Base-by-base conservation (phyloP, 495 filamentous ascomycete genomes). In the Penicillium diatomitis region DNA sequence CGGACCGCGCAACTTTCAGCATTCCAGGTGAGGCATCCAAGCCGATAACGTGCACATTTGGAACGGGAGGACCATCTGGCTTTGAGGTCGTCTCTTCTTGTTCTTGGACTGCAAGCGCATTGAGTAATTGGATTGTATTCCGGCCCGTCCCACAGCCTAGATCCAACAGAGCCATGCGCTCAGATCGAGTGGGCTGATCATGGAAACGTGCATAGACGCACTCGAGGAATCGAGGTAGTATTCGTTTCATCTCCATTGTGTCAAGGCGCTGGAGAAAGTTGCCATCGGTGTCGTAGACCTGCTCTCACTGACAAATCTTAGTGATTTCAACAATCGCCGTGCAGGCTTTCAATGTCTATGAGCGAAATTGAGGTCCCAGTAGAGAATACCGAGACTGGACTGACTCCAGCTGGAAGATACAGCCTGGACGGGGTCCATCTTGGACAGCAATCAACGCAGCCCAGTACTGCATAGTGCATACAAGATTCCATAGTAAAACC, bases 251-350 rank as follows among this genome's bases (percentile, higher is more conserved):
- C 58, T 83, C 75, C 35, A 77, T 57, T 32, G 77, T 78, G 57
- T 89, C 85, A 32, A 86, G 69, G 4, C 75, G 74, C 67, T 88
- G 85, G 2, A 89, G 71, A 60, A 87, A 84, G 60, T 88, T 89
- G 29, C 79, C 79, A 50, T 88, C 83, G 37, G 73, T 80, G 57
- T 89, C 84, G 64, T 89, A 88, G 50, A 81, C 68, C 60, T 73
- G 43, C 20, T 20, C 39, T 10, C 4, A 11, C 8, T 38, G 8
- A 28, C 34, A 36, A 36, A 7, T 36, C 1, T 6, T 7, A 6
- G 7, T 36, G 34, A 36, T 44, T 33, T 32, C 2, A 20, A 31
- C 29, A 5, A 6, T n/a, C 28, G 29, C 11, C 11, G 9, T 28
- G 4, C 8, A 4, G 27, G 6, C 31, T 6, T 38, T 1, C 4